Evolutionary conservation across 164 flowering plant species (phyloP).

Genomic region (Malania oleifera): DNA sequence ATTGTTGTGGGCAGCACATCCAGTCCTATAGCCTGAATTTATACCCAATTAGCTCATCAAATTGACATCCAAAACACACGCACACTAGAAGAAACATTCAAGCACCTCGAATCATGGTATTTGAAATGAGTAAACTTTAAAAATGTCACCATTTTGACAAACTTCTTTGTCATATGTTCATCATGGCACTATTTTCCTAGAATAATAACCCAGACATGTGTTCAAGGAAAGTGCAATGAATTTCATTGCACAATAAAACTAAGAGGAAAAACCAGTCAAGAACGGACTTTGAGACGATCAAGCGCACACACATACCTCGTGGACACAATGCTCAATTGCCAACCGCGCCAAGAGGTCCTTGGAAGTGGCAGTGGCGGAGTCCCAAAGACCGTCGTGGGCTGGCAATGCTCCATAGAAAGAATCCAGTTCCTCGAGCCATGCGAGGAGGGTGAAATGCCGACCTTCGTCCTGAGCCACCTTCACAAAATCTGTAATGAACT

Average conservation of each 20-base stretch:
- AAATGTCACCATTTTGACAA: too few relatives aligned
- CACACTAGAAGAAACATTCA: too few relatives aligned
- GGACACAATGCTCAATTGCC: constrained; percentile 92
- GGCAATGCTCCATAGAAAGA: constrained; percentile 88
- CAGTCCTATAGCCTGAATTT: constrained; percentile 76
- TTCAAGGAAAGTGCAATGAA: too few relatives aligned
- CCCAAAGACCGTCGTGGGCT: constrained; percentile 96
- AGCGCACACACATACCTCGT: constrained; percentile 54
- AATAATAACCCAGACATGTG: too few relatives aligned
- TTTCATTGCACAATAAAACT: too few relatives aligned
- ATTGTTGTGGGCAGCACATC: constrained; percentile 93
- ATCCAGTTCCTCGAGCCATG: constrained; percentile 71
- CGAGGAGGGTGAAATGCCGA: constrained; percentile 82
- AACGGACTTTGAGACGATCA: neutral
- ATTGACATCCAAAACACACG: neutral
- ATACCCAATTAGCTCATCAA: neutral
- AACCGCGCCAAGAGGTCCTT: constrained; percentile 63
- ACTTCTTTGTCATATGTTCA: too few relatives aligned
- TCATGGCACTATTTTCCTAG: too few relatives aligned
- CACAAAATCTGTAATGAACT: constrained; percentile 84
- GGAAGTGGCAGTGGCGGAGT: constrained; percentile 77
- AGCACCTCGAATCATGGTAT: too few relatives aligned
- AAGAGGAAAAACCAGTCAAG: too few relatives aligned
- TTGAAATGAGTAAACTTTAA: too few relatives aligned
- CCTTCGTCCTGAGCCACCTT: constrained; percentile 96